phyloP scores from a whole-genome alignment of 2,329 filamentous ascomycete genomes.

The Diaporthe citriasiana region DNA sequence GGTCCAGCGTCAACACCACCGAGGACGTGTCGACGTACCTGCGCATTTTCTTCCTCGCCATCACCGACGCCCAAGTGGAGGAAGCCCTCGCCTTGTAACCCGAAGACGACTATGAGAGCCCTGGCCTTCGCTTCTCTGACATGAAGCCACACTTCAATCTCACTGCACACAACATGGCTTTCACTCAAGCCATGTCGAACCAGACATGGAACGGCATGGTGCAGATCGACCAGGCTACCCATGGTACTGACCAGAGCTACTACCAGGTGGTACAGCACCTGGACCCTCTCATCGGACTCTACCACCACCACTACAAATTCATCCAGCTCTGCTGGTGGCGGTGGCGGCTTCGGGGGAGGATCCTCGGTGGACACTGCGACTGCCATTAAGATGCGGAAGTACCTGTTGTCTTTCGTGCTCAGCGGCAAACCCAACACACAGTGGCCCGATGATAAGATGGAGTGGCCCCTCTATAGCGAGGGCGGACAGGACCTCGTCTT shows the following conservation, averaged over 20 bases:
- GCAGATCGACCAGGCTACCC: conserved; percentile 50
- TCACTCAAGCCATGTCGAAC: conserved; percentile 53
- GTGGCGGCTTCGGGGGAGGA: conserved; percentile 43
- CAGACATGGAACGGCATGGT: conserved; percentile 55
- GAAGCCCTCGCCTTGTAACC: conserved; percentile 51
- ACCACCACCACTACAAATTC: conserved; percentile 38
- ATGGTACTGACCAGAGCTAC: conserved; percentile 54
- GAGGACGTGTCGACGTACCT: conserved; percentile 51
- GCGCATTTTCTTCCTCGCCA: conserved; percentile 51
- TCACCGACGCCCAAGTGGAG: conserved; percentile 51
- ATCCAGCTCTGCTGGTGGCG: conserved; percentile 40
- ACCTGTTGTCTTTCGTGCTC: conserved; percentile 49
- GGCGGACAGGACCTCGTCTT: conserved; percentile 49
- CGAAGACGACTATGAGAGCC: conserved; percentile 51
- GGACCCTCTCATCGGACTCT: conserved; percentile 44
- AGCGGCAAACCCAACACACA: conserved; percentile 50
- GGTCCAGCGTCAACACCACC: conserved; percentile 50
- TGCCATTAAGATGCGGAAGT: conserved; percentile 50
- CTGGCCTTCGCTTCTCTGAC: conserved; percentile 53
- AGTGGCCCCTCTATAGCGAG: conserved; percentile 52
- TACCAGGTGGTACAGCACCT: conserved; percentile 52
- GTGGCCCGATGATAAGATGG: conserved; percentile 52
- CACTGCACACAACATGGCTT: conserved; percentile 51
- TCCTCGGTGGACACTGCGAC: conserved; percentile 47
- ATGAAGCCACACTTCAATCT: conserved; percentile 54